Evolutionary conservation across 768 basidiomycete species (phyloP), one percentile per base, ranked within the genome.

Genomic region (Suillus paluster): DNA sequence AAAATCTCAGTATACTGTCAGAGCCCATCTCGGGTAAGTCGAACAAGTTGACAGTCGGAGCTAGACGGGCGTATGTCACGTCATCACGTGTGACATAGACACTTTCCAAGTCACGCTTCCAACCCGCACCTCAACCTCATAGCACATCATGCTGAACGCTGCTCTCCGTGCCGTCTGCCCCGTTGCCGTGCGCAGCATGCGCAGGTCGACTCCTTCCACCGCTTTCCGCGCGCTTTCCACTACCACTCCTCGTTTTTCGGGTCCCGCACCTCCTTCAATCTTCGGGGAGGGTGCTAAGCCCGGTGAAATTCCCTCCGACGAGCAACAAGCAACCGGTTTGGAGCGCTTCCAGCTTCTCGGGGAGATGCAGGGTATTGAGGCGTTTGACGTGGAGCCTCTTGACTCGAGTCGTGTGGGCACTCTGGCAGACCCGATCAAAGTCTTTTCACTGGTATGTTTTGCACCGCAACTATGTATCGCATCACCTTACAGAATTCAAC

Each of bases 261-360:
- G 79, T 41, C 76, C 87, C 38, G 81, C 84, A 17, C 79, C 87
- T 62, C 90, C 92, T 54, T 79, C 84, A 60, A 78, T 94, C 66
- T 89, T 80, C 66, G 92, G 93, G 65, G 71, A 83, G 56, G 93
- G 93, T 73, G 85, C 83, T 70, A 87, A 90, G 73, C 60, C 85
- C 34, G 90, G 92, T 57, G 83, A 87, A 68, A 86, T 94, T 66
- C 89, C 95, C 57, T 91, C 91, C 62, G 92, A 94, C 78, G 82
- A 89, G 66, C 86, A 92, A 66, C 97, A 99, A 79, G 87, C 96
- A 17, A 99, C 97, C 68, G 97, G 97, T 86, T 82, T 98, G 59
- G 96, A 98, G 77, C 94, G 97, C 77, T 87, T 97, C 72, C 94
- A 99, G 78, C 80, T 97, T 54, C 79, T 98, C 58, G 95, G 91